phyloP scores from a whole-genome alignment of 2,329 filamentous ascomycete genomes.

The Aspergillus costaricaensis region DNA sequence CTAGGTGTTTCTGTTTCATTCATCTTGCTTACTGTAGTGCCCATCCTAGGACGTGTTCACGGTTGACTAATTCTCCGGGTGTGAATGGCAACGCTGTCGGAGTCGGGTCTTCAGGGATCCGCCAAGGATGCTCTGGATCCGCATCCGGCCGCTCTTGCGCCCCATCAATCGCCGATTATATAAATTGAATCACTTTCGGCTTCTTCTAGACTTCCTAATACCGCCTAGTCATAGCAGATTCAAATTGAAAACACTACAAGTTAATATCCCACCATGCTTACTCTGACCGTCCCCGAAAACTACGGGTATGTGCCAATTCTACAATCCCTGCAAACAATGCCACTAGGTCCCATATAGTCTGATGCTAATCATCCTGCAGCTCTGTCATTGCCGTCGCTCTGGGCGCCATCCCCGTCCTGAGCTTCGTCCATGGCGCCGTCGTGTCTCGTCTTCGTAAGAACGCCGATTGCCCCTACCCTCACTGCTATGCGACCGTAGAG shows the following conservation, averaged over 20 bases:
- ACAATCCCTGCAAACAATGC: not conserved
- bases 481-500: constrained; percentile 58
- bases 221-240: not conserved
- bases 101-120: not conserved
- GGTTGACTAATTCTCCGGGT: not conserved
- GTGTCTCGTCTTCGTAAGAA: constrained; percentile 51
- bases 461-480: constrained; percentile 59
- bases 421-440: constrained; percentile 53
- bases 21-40: not conserved
- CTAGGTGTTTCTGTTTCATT: not conserved
- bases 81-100: not conserved
- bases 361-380: constrained; percentile 38
- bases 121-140: not conserved
- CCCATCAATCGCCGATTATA: not conserved
- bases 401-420: constrained; percentile 56
- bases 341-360: not conserved
- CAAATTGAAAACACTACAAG: not conserved
- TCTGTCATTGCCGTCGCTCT: constrained; percentile 58
- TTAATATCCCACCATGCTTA: constrained; percentile 35
- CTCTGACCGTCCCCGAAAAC: constrained; percentile 49
- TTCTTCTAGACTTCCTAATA: not conserved
- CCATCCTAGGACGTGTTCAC: not conserved
- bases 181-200: not conserved
- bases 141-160: not conserved
- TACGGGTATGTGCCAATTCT: constrained; percentile 47